Percentiles rank a stretch among this genome's conserved stretches.
phyloP scores from a whole-genome alignment of 2,329 filamentous ascomycete species.

The Talaromyces sp. region DNA sequence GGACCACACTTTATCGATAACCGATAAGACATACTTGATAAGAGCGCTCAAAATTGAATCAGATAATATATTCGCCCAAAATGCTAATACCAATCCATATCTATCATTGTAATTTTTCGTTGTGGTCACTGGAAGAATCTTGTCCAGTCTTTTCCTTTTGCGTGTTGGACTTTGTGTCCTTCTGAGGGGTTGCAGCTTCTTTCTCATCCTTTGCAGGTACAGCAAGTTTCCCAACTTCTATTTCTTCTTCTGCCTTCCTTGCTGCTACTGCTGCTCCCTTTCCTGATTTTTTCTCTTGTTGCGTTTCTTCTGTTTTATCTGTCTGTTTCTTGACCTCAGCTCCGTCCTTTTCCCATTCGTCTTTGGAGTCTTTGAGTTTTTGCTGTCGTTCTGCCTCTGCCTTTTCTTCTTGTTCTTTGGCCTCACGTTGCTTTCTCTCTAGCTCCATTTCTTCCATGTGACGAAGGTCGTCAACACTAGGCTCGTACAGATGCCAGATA shows the following conservation, averaged over 20 bases:
- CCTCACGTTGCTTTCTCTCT: conserved; percentile 72
- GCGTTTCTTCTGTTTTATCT: conserved; percentile 42
- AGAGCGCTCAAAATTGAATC: not conserved
- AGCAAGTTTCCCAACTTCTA: not conserved
- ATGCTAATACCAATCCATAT: not conserved
- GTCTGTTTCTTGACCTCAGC: conserved; percentile 62
- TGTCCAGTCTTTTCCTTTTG: not conserved
- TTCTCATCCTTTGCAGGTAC: not conserved
- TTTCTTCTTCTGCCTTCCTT: not conserved
- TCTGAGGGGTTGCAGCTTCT: not conserved
- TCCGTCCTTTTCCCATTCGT: conserved; percentile 89
- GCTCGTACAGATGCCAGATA: conserved; percentile 99
- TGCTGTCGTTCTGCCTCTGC: conserved; percentile 66
- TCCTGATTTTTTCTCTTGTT: not conserved
- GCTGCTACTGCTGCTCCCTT: not conserved
- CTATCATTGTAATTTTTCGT: conserved; percentile 5
- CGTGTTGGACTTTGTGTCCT: not conserved
- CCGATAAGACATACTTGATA: not conserved
- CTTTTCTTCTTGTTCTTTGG: conserved; percentile 71
- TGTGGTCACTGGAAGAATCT: not conserved
- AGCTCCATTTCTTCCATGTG: conserved; percentile 99
- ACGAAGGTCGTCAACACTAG: conserved; percentile 92
- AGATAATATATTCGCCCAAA: not conserved
- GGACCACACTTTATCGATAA: conserved; percentile 29
- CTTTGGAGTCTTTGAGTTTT: conserved; percentile 68